Conservation (phyloP, 768 basidiomycete species). For the Inosperma sp. region DNA sequence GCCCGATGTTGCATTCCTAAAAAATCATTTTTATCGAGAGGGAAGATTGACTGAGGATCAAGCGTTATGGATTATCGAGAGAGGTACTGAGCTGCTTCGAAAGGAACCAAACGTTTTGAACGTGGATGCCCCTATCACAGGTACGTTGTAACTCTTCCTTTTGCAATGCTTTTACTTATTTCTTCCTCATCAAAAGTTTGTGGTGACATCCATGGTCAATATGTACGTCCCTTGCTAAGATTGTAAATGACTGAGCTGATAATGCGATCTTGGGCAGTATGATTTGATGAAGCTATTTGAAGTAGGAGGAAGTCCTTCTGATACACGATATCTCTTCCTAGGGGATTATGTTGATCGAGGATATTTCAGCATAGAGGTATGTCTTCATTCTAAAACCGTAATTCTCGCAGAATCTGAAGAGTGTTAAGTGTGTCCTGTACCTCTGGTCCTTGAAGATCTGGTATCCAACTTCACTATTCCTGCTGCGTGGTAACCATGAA, state of each 20-base stretch:
- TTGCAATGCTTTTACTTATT: background rate
- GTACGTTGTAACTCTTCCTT: slow-evolving; percentile 39
- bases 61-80: slow-evolving; percentile 88
- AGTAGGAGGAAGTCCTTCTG: slow-evolving; percentile 91
- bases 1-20: slow-evolving; percentile 93
- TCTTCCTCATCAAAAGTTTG: slow-evolving; percentile 55
- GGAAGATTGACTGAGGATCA: slow-evolving; percentile 92
- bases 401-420: slow-evolving; percentile 9
- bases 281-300: slow-evolving; percentile 95
- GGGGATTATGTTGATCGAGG: slow-evolving; percentile 94
- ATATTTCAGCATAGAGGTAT: slow-evolving; percentile 88
- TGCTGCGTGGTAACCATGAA: slow-evolving; percentile 97
- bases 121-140: slow-evolving; percentile 97
- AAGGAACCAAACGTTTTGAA: slow-evolving; percentile 86
- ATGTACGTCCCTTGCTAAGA: slow-evolving; percentile 52
- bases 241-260: slow-evolving; percentile 7
- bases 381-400: slow-evolving; percentile 13
- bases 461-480: slow-evolving; percentile 96
- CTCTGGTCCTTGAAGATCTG: slow-evolving; percentile 99
- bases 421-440: slow-evolving; percentile 86
- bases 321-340: slow-evolving; percentile 87
- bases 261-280: slow-evolving; percentile 54
- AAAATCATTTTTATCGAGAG: slow-evolving; percentile 98
- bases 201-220: slow-evolving; percentile 99
- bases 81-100: slow-evolving; percentile 77